phyloP scores from a whole-genome alignment of 2,329 filamentous ascomycete species.

The Cercospora sesami region DNA sequence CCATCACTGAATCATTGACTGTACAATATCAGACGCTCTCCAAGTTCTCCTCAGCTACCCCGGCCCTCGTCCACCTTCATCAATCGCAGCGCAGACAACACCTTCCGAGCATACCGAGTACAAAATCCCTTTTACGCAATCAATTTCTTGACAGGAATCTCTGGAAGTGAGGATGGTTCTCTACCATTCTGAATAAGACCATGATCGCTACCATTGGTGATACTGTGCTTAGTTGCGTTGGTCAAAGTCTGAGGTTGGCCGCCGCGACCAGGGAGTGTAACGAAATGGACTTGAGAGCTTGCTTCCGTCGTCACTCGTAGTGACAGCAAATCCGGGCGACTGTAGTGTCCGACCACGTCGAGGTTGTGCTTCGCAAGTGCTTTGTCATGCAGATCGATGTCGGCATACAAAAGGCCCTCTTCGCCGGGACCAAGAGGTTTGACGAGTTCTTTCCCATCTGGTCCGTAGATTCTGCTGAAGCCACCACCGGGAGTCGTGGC shows the following conservation, averaged over 20 bases:
- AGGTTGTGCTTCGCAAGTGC: slow-evolving; percentile 16
- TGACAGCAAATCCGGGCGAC: slow-evolving; percentile 14
- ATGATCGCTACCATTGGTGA: neutral
- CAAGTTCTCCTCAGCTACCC: neutral
- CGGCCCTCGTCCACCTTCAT: neutral
- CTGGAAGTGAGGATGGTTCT: neutral
- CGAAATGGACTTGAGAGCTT: slow-evolving; percentile 14
- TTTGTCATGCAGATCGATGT: slow-evolving; percentile 16
- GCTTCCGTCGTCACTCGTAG: slow-evolving; percentile 10
- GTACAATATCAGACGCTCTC: neutral
- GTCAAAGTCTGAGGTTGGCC: neutral
- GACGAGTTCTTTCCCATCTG: slow-evolving; percentile 9
- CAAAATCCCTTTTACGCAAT: neutral
- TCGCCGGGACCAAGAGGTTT: slow-evolving; percentile 13
- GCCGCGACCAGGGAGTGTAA: neutral
- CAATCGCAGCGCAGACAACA: neutral
- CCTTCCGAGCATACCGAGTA: neutral
- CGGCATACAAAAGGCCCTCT: slow-evolving; percentile 14
- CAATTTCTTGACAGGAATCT: neutral
- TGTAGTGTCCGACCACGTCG: slow-evolving; percentile 21
- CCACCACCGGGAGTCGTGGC: slow-evolving; percentile 15
- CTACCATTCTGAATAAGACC: neutral
- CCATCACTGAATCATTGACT: neutral
- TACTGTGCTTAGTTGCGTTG: neutral
- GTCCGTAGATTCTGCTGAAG: slow-evolving; percentile 15